These are phyloP conservation scores for Botryotinia calthae DNA, from an alignment of 2,329 filamentous ascomycete species.

Conservation along the genomic window DNA sequence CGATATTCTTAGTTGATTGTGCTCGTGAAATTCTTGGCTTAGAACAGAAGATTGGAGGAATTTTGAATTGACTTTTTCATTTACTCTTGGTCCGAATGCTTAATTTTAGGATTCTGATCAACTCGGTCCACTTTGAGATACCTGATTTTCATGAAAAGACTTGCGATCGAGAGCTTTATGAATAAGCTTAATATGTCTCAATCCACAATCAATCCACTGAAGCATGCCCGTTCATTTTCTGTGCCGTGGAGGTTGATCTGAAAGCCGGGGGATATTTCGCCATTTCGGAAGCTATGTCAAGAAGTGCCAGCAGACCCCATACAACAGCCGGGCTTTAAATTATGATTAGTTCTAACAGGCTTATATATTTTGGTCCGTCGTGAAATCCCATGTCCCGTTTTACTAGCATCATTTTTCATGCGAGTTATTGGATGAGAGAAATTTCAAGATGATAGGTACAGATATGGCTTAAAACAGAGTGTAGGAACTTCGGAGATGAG, in stretches of 20 bases:
- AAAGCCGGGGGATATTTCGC: conserved; percentile 20
- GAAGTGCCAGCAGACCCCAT: conserved; percentile 19
- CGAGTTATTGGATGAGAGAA: conserved; percentile 9
- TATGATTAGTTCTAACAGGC: conserved; percentile 5
- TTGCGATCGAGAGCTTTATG: conserved; percentile 12
- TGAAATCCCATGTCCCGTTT: neutral
- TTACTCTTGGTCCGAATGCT: conserved; percentile 1
- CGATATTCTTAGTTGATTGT: neutral
- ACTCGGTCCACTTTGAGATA: neutral
- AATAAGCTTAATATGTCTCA: conserved; percentile 18
- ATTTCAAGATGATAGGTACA: conserved; percentile 11
- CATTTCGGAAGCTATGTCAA: conserved; percentile 21
- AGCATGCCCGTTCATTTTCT: neutral
- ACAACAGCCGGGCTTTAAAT: neutral
- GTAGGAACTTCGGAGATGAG: conserved; percentile 34
- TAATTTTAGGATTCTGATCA: neutral
- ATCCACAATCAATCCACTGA: conserved; percentile 11
- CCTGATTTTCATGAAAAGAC: neutral
- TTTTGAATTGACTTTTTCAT: neutral
- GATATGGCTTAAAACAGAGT: conserved; percentile 15
- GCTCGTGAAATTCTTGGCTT: neutral
- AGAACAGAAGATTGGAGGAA: neutral
- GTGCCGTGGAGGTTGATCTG: conserved; percentile 18
- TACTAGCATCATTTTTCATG: neutral
- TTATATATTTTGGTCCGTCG: neutral